A percentile compares a stretch with the other conserved stretches of the same genome.
These are phyloP conservation scores for Plectosphaerella plurivora DNA, from an alignment of 2,329 filamentous ascomycete genomes.

Conservation along the genomic window DNA sequence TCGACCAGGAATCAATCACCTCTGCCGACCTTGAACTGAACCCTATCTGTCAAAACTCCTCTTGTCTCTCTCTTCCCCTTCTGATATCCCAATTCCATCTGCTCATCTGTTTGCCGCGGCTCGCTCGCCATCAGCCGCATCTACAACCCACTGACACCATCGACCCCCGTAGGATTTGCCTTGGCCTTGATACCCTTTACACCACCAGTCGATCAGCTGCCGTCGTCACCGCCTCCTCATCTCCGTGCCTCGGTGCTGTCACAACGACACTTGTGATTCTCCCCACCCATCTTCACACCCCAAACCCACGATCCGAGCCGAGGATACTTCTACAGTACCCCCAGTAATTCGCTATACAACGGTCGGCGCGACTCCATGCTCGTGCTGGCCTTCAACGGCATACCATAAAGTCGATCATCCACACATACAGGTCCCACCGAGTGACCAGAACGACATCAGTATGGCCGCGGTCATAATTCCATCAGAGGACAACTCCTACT, in stretches of 20 bases:
- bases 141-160: too few species aligned
- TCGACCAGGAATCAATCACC: too few species aligned
- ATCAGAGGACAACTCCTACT: constrained; percentile 54
- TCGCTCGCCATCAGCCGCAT: too few species aligned
- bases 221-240: background rate
- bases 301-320: background rate
- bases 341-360: background rate
- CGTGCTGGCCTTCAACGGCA: background rate
- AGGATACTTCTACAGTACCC: too few species aligned
- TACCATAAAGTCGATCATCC: background rate
- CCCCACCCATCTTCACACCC: background rate
- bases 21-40: too few species aligned
- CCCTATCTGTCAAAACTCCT: too few species aligned
- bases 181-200: too few species aligned
- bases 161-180: too few species aligned
- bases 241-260: background rate
- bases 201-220: too few species aligned
- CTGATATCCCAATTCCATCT: too few species aligned
- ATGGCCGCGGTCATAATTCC: constrained; percentile 39
- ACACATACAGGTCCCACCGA: background rate
- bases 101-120: too few species aligned
- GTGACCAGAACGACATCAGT: background rate
- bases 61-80: too few species aligned
- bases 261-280: background rate
- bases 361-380: background rate